Conservation (phyloP, 805 yeast genomes). For the Candida nemodendra region DNA sequence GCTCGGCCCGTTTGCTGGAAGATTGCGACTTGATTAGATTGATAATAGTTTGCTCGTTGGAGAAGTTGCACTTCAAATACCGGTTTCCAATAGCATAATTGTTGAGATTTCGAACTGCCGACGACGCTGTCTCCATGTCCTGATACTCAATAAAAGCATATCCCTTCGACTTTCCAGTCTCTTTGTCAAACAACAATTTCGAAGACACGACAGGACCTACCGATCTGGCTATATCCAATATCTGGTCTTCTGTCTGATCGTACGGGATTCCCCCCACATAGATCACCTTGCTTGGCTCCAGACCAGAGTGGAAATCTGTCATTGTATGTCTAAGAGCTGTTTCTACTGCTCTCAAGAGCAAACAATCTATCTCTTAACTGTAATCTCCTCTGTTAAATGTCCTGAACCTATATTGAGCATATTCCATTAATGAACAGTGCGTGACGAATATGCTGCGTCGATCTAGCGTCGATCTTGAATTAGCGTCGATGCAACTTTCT, state of each 20-base stretch:
- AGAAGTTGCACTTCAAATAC: slow-evolving; percentile 69
- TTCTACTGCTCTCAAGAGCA: too few relatives aligned
- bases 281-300: slow-evolving; percentile 45
- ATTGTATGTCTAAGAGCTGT: too few relatives aligned
- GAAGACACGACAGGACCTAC: slow-evolving; percentile 84
- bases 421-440: too few relatives aligned
- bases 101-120: slow-evolving; percentile 87
- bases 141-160: slow-evolving; percentile 83
- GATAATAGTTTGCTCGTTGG: slow-evolving; percentile 46
- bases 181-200: slow-evolving; percentile 78
- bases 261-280: slow-evolving; percentile 88
- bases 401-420: too few relatives aligned
- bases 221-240: slow-evolving; percentile 74
- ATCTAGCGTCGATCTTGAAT: too few relatives aligned
- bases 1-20: slow-evolving; percentile 17
- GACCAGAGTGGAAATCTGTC: slow-evolving; percentile 8
- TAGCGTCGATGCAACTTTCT: too few relatives aligned
- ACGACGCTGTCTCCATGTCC: slow-evolving; percentile 82
- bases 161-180: slow-evolving; percentile 89
- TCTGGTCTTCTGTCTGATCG: slow-evolving; percentile 92
- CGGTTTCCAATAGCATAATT: slow-evolving; percentile 74
- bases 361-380: too few relatives aligned
- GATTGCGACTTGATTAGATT: slow-evolving; percentile 17
- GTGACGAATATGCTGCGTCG: too few relatives aligned
- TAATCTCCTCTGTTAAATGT: too few relatives aligned